A percentile compares a stretch with the other conserved stretches of the same genome.
phyloP scores from a whole-genome alignment of 768 basidiomycete genomes.

The Panaeolus papilionaceus region DNA sequence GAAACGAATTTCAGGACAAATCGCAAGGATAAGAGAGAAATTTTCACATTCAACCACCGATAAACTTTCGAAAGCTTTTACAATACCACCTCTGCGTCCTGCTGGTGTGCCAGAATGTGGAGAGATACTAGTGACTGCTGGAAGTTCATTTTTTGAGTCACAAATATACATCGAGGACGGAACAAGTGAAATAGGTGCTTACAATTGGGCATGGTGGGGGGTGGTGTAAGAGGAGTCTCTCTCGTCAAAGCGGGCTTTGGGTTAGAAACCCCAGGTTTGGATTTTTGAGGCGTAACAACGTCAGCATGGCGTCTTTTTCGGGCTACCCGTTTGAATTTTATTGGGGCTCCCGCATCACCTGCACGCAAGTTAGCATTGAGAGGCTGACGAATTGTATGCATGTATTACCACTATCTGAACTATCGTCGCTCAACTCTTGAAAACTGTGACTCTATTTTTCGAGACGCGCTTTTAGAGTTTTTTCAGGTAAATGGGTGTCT shows the following conservation, averaged over 20 bases:
- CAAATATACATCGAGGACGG: not conserved
- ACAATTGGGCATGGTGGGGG: not conserved
- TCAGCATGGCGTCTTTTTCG: not conserved
- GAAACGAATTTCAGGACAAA: not conserved
- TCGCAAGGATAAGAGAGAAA: not conserved
- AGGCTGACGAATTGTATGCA: not conserved
- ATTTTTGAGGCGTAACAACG: not conserved
- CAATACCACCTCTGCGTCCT: not conserved
- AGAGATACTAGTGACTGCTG: not conserved
- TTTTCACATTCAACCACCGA: not conserved
- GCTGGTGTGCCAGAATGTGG: conserved; percentile 2
- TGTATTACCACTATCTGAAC: not conserved
- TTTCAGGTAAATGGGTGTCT: not conserved
- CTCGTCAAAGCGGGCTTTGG: not conserved
- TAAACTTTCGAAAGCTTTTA: conserved; percentile 3
- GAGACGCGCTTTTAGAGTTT: not conserved
- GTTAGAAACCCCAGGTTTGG: not conserved
- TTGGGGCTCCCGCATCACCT: not conserved
- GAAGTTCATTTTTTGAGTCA: not conserved
- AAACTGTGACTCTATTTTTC: not conserved
- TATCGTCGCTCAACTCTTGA: not conserved
- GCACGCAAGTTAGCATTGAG: not conserved
- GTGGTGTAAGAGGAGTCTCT: not conserved
- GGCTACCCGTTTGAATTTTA: not conserved
- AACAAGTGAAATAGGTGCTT: not conserved